Conservation (phyloP, 345 rosid species). For the Turnera subulata region DNA sequence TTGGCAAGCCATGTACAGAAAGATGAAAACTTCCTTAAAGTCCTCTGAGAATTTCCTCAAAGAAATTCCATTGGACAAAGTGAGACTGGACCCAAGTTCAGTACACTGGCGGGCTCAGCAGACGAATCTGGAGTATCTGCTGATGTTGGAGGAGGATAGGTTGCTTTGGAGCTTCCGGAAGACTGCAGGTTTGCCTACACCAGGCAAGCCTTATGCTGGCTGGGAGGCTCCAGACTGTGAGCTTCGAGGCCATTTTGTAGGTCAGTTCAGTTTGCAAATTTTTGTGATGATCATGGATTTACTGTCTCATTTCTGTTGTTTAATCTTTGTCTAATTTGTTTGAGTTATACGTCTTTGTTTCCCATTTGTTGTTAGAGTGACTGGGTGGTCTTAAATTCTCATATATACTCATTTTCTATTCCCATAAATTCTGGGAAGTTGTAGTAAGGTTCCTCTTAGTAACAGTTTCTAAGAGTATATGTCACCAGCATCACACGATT, state of each 20-base stretch:
- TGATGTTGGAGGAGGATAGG: slow-evolving; percentile 77
- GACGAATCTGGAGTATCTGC: slow-evolving; percentile 78
- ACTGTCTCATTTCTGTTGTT: background rate
- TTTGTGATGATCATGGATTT: slow-evolving; percentile 1
- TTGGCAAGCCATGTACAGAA: slow-evolving; percentile 71
- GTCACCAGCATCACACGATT: slow-evolving; percentile 5
- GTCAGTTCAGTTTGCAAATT: slow-evolving; percentile 36
- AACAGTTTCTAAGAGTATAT: too few species aligned
- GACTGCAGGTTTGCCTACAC: slow-evolving; percentile 64
- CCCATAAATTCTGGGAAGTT: background rate
- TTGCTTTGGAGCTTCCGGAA: slow-evolving; percentile 84
- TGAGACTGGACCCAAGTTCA: slow-evolving; percentile 58
- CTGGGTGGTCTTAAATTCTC: too few species aligned
- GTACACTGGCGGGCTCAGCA: slow-evolving; percentile 75
- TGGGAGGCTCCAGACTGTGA: slow-evolving; percentile 69
- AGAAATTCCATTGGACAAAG: slow-evolving; percentile 76
- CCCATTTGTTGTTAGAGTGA: too few species aligned
- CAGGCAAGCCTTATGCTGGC: slow-evolving; percentile 70
- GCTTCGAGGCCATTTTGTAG: slow-evolving; percentile 96
- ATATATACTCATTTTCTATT: too few species aligned
- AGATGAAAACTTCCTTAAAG: slow-evolving; percentile 49
- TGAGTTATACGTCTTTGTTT: too few species aligned
- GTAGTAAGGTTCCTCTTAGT: background rate
- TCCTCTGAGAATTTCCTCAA: slow-evolving; percentile 45
- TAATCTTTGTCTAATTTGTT: too few species aligned